Evolutionary conservation across 2,329 filamentous ascomycete species (phyloP).

Genomic region (Penicillium sp.): DNA sequence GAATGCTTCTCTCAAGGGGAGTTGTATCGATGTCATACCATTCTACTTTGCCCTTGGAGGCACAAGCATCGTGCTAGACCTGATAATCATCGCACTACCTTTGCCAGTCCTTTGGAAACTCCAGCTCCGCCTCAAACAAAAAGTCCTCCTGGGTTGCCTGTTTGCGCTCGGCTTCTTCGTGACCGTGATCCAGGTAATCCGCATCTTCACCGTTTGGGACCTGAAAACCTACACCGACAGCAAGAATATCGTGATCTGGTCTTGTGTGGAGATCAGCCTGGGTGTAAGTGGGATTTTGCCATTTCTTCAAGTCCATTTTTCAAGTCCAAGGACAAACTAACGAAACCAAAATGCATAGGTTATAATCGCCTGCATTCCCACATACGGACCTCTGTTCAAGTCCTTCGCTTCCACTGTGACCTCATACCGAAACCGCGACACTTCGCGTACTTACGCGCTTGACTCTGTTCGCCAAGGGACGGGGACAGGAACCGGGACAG

Average conservation of each 20-base stretch:
- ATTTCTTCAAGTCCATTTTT: background rate
- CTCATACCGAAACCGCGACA: slow-evolving; percentile 13
- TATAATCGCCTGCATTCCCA: slow-evolving; percentile 44
- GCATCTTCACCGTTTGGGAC: slow-evolving; percentile 49
- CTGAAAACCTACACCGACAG: slow-evolving; percentile 49
- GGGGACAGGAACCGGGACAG: background rate
- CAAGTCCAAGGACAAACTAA: background rate
- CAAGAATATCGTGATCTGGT: slow-evolving; percentile 46
- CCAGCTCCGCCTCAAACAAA: slow-evolving; percentile 17
- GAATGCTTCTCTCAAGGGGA: slow-evolving; percentile 40
- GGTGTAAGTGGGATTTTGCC: slow-evolving; percentile 27
- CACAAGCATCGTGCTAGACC: slow-evolving; percentile 25
- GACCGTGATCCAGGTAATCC: slow-evolving; percentile 52
- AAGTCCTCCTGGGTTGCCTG: slow-evolving; percentile 41
- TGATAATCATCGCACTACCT: slow-evolving; percentile 26
- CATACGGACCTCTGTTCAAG: slow-evolving; percentile 44
- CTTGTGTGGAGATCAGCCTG: slow-evolving; percentile 46
- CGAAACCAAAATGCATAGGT: slow-evolving; percentile 19
- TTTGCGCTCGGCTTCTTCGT: slow-evolving; percentile 54
- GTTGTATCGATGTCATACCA: slow-evolving; percentile 42
- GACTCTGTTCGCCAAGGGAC: background rate
- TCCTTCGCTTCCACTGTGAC: slow-evolving; percentile 19
- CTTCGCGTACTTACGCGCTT: slow-evolving; percentile 2
- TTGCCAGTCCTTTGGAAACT: slow-evolving; percentile 25
- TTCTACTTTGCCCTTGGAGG: slow-evolving; percentile 45